Evolutionary conservation across 805 yeast species (phyloP).

Genomic region (Sugiyamaella smithiae): DNA sequence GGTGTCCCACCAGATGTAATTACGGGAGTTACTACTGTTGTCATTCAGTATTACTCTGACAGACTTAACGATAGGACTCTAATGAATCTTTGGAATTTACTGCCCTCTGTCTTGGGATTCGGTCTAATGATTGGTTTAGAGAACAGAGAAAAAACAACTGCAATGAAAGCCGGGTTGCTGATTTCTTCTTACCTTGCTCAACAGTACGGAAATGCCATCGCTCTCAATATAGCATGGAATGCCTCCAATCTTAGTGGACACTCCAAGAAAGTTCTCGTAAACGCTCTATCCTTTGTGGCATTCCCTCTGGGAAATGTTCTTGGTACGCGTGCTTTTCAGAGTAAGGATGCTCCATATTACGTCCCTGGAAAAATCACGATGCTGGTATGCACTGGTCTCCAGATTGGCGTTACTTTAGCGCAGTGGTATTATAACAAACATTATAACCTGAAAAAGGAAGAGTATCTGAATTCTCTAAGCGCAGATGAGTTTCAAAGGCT

Average conservation of each 20-base stretch:
- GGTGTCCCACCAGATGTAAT: not conserved
- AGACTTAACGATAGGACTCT: not conserved
- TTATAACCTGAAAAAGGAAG: not conserved
- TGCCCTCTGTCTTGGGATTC: not conserved
- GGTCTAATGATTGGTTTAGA: not conserved
- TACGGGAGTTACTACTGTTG: not conserved
- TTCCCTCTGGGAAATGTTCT: conserved; percentile 67
- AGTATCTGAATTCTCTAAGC: not conserved
- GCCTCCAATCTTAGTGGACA: conserved; percentile 60
- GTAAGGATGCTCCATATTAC: conserved; percentile 58
- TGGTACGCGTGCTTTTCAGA: conserved; percentile 69
- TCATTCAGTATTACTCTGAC: not conserved
- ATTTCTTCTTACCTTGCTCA: not conserved
- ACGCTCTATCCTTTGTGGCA: conserved; percentile 56
- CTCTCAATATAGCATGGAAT: not conserved
- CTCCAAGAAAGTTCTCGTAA: conserved; percentile 62
- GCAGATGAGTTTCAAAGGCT: not conserved
- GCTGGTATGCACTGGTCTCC: not conserved
- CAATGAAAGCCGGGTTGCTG: not conserved
- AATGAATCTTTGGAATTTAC: not conserved
- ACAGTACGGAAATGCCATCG: not conserved
- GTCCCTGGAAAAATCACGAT: conserved; percentile 51
- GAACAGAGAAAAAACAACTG: not conserved
- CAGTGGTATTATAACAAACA: not conserved
- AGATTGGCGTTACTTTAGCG: not conserved